Percentiles rank a stretch among this genome's conserved stretches.
Evolutionary conservation across 1,284 basidiomycete species (phyloP).

Genomic region (Pyrrhoderma lamaoense): DNA sequence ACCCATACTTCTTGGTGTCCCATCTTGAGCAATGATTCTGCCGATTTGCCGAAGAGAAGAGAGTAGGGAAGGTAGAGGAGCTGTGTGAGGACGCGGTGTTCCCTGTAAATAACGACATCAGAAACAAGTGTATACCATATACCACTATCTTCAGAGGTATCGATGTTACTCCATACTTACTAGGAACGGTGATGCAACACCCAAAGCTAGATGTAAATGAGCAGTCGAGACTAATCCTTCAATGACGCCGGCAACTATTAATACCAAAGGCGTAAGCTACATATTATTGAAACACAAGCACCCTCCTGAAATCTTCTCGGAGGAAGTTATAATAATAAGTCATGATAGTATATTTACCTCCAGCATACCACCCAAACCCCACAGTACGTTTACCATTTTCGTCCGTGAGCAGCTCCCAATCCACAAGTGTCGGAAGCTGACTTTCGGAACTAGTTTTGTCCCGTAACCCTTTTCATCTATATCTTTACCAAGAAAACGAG

Average conservation of each 20-base stretch:
- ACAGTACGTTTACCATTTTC: constrained; percentile 67
- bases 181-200: constrained; percentile 76
- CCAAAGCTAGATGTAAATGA: constrained; percentile 68
- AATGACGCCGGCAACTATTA: constrained; percentile 70
- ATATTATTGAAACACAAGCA: too few relatives aligned
- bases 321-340: background rate
- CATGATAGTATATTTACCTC: constrained; percentile 44
- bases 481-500: constrained; percentile 44
- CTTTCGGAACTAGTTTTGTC: background rate
- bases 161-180: constrained; percentile 32
- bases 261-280: background rate
- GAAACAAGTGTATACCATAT: constrained; percentile 5
- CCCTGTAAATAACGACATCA: constrained; percentile 38
- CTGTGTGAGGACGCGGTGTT: constrained; percentile 74
- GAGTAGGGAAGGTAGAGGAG: constrained; percentile 53
- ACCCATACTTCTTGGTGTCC: constrained; percentile 57
- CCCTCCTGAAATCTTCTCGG: too few relatives aligned
- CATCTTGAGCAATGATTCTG: constrained; percentile 45
- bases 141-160: too few relatives aligned
- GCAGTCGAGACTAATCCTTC: constrained; percentile 78
- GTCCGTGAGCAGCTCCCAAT: constrained; percentile 77
- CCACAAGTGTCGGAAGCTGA: constrained; percentile 53
- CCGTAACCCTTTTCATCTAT: constrained; percentile 21
- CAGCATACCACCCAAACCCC: constrained; percentile 85
- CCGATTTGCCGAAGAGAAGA: constrained; percentile 54